Conservation (phyloP, 1,139 yeast genomes). For the Debaryomyces sp. region DNA sequence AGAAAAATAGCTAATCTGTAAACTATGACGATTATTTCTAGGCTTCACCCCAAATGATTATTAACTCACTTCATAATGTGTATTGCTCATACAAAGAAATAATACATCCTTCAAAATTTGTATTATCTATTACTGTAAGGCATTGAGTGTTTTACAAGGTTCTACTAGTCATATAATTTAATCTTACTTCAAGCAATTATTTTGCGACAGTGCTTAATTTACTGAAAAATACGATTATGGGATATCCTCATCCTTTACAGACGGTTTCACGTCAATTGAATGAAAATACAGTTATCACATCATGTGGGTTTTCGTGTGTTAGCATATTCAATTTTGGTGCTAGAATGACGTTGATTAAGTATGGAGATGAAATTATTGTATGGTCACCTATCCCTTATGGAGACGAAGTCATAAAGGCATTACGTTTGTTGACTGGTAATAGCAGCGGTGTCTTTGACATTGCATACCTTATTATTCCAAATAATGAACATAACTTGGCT, state of each 20-base stretch:
- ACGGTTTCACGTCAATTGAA: constrained; percentile 8
- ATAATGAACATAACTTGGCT: constrained; percentile 48
- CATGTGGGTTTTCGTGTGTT: constrained; percentile 29
- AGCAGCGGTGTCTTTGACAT: constrained; percentile 26
- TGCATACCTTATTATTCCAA: constrained; percentile 43
- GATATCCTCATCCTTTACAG: constrained; percentile 8
- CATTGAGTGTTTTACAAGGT: too few species aligned
- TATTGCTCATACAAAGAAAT: too few species aligned
- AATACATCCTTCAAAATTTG: too few species aligned
- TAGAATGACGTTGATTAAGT: constrained; percentile 45
- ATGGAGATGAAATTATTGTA: constrained; percentile 37
- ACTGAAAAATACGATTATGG: constrained; percentile 3
- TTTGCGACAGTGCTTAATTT: background rate
- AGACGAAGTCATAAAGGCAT: constrained; percentile 30
- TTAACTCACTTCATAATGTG: too few species aligned
- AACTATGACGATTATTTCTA: too few species aligned
- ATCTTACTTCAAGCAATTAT: background rate
- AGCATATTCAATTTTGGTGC: constrained; percentile 49
- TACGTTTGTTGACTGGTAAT: constrained; percentile 28
- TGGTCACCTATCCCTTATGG: constrained; percentile 57
- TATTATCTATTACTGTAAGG: too few species aligned
- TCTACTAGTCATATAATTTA: background rate
- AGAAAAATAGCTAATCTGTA: background rate
- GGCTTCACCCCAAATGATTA: too few species aligned
- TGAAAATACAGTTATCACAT: constrained; percentile 9